Evolutionary conservation across 441 rosid genomes (phyloP).

Genomic region (Corymbia citriodora): DNA sequence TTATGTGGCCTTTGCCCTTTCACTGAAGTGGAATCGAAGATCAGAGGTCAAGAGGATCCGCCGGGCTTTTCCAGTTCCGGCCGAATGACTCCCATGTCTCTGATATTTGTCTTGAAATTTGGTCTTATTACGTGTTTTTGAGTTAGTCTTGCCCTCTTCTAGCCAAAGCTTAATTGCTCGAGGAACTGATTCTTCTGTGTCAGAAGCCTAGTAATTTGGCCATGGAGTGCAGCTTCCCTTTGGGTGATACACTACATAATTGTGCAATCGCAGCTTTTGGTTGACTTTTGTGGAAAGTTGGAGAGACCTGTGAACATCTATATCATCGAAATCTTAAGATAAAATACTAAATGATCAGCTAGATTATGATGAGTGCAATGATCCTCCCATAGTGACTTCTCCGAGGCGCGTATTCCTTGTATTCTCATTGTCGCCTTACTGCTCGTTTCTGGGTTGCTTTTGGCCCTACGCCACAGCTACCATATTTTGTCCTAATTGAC

Average conservation of each 20-base stretch:
- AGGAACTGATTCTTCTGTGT: background rate
- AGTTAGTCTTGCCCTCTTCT: background rate
- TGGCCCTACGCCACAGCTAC: background rate
- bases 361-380: background rate
- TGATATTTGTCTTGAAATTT: background rate
- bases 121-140: background rate
- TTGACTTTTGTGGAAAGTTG: background rate
- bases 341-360: background rate
- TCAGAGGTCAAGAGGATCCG: background rate
- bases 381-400: background rate
- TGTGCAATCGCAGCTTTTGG: background rate
- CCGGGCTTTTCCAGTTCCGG: background rate
- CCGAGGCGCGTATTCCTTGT: background rate
- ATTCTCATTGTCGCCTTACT: too few relatives aligned
- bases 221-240: background rate
- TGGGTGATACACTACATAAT: background rate
- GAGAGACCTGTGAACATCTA: background rate
- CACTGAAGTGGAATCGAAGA: background rate
- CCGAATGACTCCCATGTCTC: background rate
- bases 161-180: background rate
- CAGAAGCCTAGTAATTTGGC: background rate
- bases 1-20: background rate
- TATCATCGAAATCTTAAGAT: background rate
- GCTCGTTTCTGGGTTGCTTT: background rate
- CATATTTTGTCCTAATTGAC: background rate